Conservation (phyloP, 2,329 filamentous ascomycete genomes). For the Ploettnerulaceae sp. region DNA sequence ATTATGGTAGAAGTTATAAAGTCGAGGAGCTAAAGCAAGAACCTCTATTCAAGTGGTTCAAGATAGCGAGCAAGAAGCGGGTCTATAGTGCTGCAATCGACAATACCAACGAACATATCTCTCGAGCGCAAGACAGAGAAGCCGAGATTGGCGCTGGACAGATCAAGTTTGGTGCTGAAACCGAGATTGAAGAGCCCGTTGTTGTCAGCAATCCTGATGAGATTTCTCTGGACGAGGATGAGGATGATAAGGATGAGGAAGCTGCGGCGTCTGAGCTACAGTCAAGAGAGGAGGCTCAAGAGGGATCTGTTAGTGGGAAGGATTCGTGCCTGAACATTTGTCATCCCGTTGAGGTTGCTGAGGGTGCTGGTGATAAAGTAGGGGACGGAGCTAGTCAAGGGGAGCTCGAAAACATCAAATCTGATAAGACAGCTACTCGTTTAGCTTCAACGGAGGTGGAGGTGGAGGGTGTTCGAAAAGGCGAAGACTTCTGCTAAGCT, state of each 20-base stretch:
- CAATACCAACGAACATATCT: not conserved
- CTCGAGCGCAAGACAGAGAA: not conserved
- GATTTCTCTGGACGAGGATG: slow-evolving; percentile 5
- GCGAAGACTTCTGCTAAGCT: too few species aligned
- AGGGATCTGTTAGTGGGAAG: too few species aligned
- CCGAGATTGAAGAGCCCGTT: not conserved
- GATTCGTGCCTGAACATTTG: too few species aligned
- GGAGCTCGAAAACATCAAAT: too few species aligned
- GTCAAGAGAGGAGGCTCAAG: too few species aligned
- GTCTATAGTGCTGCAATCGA: not conserved
- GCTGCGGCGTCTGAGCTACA: too few species aligned
- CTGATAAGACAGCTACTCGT: too few species aligned
- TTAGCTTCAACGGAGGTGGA: too few species aligned
- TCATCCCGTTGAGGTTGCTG: too few species aligned
- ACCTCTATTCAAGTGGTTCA: not conserved
- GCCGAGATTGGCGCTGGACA: not conserved
- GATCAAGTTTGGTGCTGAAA: not conserved
- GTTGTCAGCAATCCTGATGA: slow-evolving; percentile 8
- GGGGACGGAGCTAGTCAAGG: too few species aligned
- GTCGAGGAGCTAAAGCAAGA: not conserved
- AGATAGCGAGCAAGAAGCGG: not conserved
- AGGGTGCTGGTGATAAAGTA: too few species aligned
- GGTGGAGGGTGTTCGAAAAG: too few species aligned
- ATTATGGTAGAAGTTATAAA: not conserved
- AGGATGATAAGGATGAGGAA: slow-evolving; percentile 4